Conservation (phyloP, 208 protist genomes). For the Leishmania tropica region DNA sequence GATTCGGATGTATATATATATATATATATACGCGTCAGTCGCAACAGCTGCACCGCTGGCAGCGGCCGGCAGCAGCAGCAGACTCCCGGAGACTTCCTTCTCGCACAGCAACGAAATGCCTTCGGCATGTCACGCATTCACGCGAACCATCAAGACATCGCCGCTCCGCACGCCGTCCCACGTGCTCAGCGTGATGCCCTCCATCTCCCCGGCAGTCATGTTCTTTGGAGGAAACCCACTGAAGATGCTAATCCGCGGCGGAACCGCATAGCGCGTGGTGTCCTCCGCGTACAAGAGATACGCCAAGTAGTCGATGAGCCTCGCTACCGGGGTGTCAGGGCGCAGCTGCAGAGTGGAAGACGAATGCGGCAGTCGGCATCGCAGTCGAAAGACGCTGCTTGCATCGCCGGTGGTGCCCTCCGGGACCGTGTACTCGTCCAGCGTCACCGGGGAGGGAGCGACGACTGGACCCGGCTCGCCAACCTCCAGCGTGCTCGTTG, state of each 20-base stretch:
- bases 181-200: constrained; percentile 33
- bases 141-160: constrained; percentile 65
- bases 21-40: background rate
- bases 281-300: constrained; percentile 56
- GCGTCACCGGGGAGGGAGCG: constrained; percentile 15
- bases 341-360: constrained; percentile 53
- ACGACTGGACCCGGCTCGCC: constrained; percentile 9
- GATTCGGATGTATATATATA: background rate
- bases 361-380: constrained; percentile 58
- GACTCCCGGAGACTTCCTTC: background rate
- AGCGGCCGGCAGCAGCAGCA: constrained; percentile 12
- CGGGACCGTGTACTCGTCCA: constrained; percentile 14
- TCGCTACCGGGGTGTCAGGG: constrained; percentile 53
- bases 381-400: constrained; percentile 46
- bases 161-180: constrained; percentile 58
- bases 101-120: constrained; percentile 1
- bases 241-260: constrained; percentile 40
- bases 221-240: constrained; percentile 61
- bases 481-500: background rate
- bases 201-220: constrained; percentile 28
- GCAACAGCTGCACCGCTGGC: background rate
- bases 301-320: constrained; percentile 62
- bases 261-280: constrained; percentile 33
- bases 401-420: constrained; percentile 7
- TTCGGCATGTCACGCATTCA: constrained; percentile 20